Evolutionary conservation across 495 filamentous ascomycete genomes (phyloP), one percentile per base, ranked within the genome.

Genomic region (Sabuloglossum arenarium): DNA sequence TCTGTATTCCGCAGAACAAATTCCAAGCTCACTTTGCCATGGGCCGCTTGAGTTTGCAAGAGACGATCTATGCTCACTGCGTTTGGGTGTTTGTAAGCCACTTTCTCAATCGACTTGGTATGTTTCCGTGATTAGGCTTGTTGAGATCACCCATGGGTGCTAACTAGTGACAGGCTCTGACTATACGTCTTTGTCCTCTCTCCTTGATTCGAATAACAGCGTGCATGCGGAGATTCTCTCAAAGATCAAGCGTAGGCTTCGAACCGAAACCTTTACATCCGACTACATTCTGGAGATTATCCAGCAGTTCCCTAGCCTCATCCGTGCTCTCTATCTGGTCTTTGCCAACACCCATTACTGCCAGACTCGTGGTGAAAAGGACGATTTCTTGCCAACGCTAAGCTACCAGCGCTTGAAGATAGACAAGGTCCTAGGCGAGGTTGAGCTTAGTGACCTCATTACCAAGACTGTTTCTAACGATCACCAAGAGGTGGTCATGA

Each of bases 261-360:
- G 91, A 60, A 89, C 85, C 0, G 93, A 98, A 68, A 98, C 91
- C 0, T 98, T 98, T 68, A 98, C 91, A 1, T 83, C 89, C 8
- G 93, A 94, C 65, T 98, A 97, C 66, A 96, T 98, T 61, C 79
- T 86, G 16, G 89, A 97, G 71, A 96, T 97, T 67, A 94, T 97
- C 71, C 81, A 80, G 67, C 82, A 85, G 52, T 88, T 97, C 67
- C 90, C 91, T 0, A 80, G 84, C 27, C 74, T 98, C 25, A 79
- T 98, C 57, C 84, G 90, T 57, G 80, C 83, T 53, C 75, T 97
- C 53, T 98, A 98, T 67, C 74, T 95, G 45, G 78, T 85, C 3
- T 98, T 98, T 68, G 91, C 91, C 59, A 87, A 79, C 67, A 79
- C 85, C 14, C 91, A 98, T 68, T 85, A 96, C 60, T 83, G 84